Base-by-base conservation (phyloP, 2,329 filamentous ascomycete species). In the Aplosporella prunicola region DNA sequence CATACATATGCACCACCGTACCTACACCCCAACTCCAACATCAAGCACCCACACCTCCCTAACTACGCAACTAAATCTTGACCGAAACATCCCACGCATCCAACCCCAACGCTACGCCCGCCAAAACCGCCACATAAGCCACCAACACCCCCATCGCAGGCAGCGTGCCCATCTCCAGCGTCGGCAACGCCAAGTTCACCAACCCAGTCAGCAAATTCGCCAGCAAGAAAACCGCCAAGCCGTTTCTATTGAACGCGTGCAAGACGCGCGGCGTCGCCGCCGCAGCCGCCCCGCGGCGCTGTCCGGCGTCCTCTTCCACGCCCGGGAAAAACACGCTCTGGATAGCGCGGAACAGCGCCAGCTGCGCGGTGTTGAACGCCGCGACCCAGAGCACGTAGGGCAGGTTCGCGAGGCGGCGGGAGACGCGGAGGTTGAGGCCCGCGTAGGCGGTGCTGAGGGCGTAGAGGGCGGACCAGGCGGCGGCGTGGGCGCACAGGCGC, bases 301-400 rank as follows among this genome's bases (percentile, higher is more conserved):
- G n/a, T n/a, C n/a, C n/a, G n/a, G n/a, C n/a, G 56, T 91, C 85
- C 0, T 70, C 63, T 47, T 66, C 56, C 5, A 81, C 72, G 2
- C 69, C 66, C 1, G 85, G 83, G 58, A 94, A 93, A 58, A 88
- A 78, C 3, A 83, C 17, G 3, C 74, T 78, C 57, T 98, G 89
- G 16, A 91, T 71, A 10, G 79, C 56, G 51, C 79, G 87, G 58
- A 89, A 94, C 1, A 80, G 69, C 6, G 84, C 66, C 8, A 98
- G 67, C 56, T 94, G 86, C n/a, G 72, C 69, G 43, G 76, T 80
- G 64, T 96, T 98, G 68, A 91, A 95, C 3, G 85, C 80, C n/a
- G 79, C 73, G 6, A 93, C 81, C 87, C 89, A 96, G 29, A 94
- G 68, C 28, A 96, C 74, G 56, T 98, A 98, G 0, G 91, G 87